Evolutionary conservation across 208 protist species (phyloP).

Genomic region (Crithidia fasciculata): DNA sequence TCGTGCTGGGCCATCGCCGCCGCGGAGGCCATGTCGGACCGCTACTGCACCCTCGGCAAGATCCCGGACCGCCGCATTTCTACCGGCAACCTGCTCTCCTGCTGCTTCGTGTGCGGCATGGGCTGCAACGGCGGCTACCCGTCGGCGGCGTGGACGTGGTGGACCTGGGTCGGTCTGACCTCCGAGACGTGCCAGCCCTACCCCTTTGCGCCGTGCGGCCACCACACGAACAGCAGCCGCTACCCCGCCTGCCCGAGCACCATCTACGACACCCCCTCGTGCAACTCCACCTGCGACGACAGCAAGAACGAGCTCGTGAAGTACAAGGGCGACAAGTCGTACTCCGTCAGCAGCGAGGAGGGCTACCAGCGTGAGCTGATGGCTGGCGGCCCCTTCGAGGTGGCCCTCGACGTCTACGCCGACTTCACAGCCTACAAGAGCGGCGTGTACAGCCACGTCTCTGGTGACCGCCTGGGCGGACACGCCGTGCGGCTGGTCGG

Average conservation of each 20-base stretch:
- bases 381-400: slow-evolving; percentile 88
- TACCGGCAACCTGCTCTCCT: slow-evolving; percentile 78
- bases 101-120: slow-evolving; percentile 78
- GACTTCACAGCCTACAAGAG: slow-evolving; percentile 92
- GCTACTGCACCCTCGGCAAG: slow-evolving; percentile 86
- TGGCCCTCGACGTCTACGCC: slow-evolving; percentile 88
- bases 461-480: slow-evolving; percentile 66
- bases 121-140: slow-evolving; percentile 89
- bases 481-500: slow-evolving; percentile 91
- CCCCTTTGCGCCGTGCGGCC: slow-evolving; percentile 73
- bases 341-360: slow-evolving; percentile 58
- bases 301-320: slow-evolving; percentile 31
- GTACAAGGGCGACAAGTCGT: slow-evolving; percentile 62
- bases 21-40: slow-evolving; percentile 84
- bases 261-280: slow-evolving; percentile 79
- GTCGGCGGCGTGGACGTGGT: slow-evolving; percentile 73
- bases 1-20: slow-evolving; percentile 93
- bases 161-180: slow-evolving; percentile 61
- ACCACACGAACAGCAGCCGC: slow-evolving; percentile 62
- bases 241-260: slow-evolving; percentile 70
- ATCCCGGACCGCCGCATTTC: slow-evolving; percentile 62
- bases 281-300: slow-evolving; percentile 68
- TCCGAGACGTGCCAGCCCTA: slow-evolving; percentile 86
- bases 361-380: slow-evolving; percentile 86
- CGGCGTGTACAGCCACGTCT: slow-evolving; percentile 90